Evolutionary conservation across 495 filamentous ascomycete species (phyloP).

Genomic region (Aspergillus egyptiacus): DNA sequence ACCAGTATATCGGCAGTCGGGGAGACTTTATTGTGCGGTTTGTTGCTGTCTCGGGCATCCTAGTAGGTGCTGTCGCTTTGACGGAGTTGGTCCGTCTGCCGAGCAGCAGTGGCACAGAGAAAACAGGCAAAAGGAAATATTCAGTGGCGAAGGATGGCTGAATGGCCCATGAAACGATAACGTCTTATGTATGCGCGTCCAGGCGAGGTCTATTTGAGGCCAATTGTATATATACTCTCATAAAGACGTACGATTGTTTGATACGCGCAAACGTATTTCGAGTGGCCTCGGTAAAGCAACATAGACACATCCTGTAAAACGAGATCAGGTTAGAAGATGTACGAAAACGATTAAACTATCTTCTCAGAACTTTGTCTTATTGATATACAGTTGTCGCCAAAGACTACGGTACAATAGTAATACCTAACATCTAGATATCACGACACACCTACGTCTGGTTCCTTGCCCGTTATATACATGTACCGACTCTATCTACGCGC

Average conservation of each 20-base stretch:
- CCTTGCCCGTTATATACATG: conserved; percentile 4
- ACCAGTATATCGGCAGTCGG: conserved; percentile 24
- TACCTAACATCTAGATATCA: conserved; percentile 19
- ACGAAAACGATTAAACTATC: no score
- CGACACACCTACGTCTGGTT: conserved; percentile 3
- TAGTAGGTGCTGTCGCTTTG: conserved; percentile 25
- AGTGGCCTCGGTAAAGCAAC: no score
- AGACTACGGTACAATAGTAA: conserved; percentile 35
- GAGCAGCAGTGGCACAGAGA: neutral
- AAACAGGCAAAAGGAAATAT: neutral
- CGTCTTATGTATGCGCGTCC: neutral
- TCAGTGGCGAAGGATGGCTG: neutral
- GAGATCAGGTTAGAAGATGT: no score
- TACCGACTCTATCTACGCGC: neutral
- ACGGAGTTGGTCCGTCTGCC: conserved; percentile 19
- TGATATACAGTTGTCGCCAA: conserved; percentile 35
- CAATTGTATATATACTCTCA: conserved; percentile 3
- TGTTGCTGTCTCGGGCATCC: conserved; percentile 34
- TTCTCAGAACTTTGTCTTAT: conserved; percentile 35
- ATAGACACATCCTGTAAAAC: no score
- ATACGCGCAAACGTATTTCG: no score
- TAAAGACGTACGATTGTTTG: neutral
- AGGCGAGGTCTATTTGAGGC: neutral
- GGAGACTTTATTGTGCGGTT: conserved; percentile 44
- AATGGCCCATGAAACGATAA: neutral